Evolutionary conservation across 1,284 basidiomycete genomes (phyloP).

Genomic region (Tilletia setariae): DNA sequence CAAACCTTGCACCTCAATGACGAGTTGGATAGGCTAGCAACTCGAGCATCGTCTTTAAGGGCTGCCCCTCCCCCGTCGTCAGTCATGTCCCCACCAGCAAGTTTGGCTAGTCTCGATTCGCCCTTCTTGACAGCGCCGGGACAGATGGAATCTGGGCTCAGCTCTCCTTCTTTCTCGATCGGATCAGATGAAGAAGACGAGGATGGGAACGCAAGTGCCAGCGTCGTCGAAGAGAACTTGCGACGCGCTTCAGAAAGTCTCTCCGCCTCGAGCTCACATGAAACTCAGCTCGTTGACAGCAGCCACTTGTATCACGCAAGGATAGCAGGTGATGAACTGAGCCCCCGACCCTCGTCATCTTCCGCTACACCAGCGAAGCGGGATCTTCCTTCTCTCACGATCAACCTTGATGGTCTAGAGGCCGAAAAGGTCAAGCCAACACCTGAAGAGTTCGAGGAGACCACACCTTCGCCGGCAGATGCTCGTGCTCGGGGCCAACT

Average conservation of each 20-base stretch:
- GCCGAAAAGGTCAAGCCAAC: conserved; percentile 5
- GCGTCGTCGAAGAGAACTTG: conserved; percentile 3
- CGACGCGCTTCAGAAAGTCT: neutral
- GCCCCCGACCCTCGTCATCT: neutral
- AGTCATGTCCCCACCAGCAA: neutral
- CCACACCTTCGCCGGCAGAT: conserved; percentile 24
- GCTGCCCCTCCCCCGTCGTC: neutral
- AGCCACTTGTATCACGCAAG: neutral
- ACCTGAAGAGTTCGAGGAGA: neutral
- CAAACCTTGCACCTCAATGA: conserved; percentile 35
- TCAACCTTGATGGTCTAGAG: neutral
- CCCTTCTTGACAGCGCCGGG: neutral
- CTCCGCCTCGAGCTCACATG: neutral
- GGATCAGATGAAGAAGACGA: conserved; percentile 43
- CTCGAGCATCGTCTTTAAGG: conserved; percentile 22
- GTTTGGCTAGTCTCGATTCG: neutral
- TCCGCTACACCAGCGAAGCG: conserved; percentile 4
- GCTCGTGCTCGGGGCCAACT: conserved; percentile 36
- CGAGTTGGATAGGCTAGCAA: conserved; percentile 32
- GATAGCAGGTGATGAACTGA: conserved; percentile 10
- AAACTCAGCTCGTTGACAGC: neutral
- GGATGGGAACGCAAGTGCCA: neutral
- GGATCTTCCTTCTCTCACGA: neutral
- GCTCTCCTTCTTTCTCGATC: conserved; percentile 41
- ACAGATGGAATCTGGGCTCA: conserved; percentile 25